Conservation (phyloP, 306 rosid species). For the Quercus berberidifolia region DNA sequence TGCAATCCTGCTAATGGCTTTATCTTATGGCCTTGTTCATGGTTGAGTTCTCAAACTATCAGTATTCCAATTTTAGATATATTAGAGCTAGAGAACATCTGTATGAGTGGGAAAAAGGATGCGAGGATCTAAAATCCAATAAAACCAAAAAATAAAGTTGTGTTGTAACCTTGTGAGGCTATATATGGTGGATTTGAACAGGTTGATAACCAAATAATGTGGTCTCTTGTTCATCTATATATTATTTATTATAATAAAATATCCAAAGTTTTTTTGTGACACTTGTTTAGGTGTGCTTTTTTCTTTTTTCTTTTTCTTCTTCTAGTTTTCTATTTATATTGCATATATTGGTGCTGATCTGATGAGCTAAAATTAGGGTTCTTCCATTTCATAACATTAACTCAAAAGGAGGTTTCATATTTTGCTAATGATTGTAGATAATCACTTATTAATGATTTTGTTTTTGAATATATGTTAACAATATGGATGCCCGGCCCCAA, state of each 20-base stretch:
- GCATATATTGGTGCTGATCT: too few relatives aligned
- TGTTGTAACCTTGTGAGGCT: conserved; percentile 12
- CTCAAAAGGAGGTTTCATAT: too few relatives aligned
- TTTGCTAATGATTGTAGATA: too few relatives aligned
- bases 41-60: conserved; percentile 41
- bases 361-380: too few relatives aligned
- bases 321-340: not conserved
- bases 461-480: too few relatives aligned
- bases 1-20: conserved; percentile 86
- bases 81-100: conserved; percentile 11
- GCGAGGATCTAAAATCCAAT: conserved; percentile 8
- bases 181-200: conserved; percentile 27
- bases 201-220: conserved; percentile 31
- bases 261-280: conserved; percentile 1
- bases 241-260: conserved; percentile 17
- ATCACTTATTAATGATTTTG: too few relatives aligned
- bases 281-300: not conserved
- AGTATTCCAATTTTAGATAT: conserved; percentile 16
- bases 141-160: conserved; percentile 7
- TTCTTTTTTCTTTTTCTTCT: not conserved
- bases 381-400: too few relatives aligned
- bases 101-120: conserved; percentile 10
- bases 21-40: conserved; percentile 85
- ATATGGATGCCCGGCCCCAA: too few relatives aligned
- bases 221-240: conserved; percentile 27